A percentile compares a stretch with the other conserved stretches of the same genome.
Conservation (phyloP, 441 rosid genomes). For the Corymbia citriodora region DNA sequence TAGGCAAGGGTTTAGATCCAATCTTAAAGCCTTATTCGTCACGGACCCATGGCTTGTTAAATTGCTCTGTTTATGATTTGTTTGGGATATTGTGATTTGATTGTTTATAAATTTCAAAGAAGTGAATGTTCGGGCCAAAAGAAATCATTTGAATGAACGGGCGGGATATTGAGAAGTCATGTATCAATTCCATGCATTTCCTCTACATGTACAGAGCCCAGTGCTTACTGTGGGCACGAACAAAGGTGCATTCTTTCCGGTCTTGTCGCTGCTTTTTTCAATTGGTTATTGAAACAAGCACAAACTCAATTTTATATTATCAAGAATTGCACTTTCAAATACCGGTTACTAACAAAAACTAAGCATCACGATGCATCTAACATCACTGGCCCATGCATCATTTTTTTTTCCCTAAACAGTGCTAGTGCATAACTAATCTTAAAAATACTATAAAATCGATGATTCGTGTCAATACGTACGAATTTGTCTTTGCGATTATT, state of each 20-base stretch:
- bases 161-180: neutral
- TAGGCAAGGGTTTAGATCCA: accelerated
- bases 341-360: neutral
- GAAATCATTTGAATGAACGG: neutral
- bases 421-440: neutral
- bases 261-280: neutral
- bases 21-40: neutral
- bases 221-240: neutral
- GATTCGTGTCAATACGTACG: accelerated
- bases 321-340: neutral
- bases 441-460: accelerated
- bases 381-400: neutral
- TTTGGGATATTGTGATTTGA: neutral
- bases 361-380: neutral
- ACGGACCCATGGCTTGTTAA: accelerated
- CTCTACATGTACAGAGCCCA: no score
- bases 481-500: accelerated
- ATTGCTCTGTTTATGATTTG: accelerated
- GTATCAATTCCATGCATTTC: neutral
- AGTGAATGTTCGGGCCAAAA: neutral
- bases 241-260: accelerated
- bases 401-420: neutral
- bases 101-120: neutral
- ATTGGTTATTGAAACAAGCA: neutral
- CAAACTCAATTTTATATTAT: neutral